Evolutionary conservation across 495 filamentous ascomycete genomes (phyloP), one percentile per base, ranked within the genome.

Genomic region (Penicillium samsonianum): DNA sequence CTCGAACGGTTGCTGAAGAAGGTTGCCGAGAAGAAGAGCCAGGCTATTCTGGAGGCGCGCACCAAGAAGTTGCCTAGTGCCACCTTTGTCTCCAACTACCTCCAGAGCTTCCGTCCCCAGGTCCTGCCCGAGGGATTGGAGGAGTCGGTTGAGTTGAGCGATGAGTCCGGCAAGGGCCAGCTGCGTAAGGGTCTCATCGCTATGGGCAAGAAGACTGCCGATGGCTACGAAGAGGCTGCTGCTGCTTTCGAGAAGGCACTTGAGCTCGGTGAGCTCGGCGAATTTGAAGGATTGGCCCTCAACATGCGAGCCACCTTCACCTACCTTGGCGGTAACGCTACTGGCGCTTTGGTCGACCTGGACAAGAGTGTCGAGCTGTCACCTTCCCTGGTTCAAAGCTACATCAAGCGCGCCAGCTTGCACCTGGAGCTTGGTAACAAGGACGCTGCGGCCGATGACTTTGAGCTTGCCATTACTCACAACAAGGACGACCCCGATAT

Each of bases 371-470:
- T 97, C 50, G 91, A 96, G 69, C 78, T 97, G 17, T 84, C 97
- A 50, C 90, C 93, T 0, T 76, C 83, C 1, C 74, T 97, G 71
- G 94, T 92, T 4, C 94, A 99, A 72, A 96, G 90, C 80, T 98
- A 92, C 73, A 96, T 99, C 78, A 99, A 99, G 80, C 85, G 95
- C 46, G 94, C 94, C 45, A 97, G 92, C 82, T 94, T 99, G 89
- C 89, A 95, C 73, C 83, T 98, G 37, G 94, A 99, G 76, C 84
- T 95, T 45, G 93, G 92, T 92, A 81, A 94, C 67, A 90, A 90
- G 54, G 90, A 95, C 19, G 85, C 86, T 60, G 95, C 94, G 30
- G 85, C 90, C 28, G 82, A 86, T 58, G 94, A 99, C 71, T 96
- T 99, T 64, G 87, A 88, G 55, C 81, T 86, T 58, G 94, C 94